These are phyloP conservation scores for Alternaria tenuissima DNA, from an alignment of 2,329 filamentous ascomycete species.

Conservation along the genomic window DNA sequence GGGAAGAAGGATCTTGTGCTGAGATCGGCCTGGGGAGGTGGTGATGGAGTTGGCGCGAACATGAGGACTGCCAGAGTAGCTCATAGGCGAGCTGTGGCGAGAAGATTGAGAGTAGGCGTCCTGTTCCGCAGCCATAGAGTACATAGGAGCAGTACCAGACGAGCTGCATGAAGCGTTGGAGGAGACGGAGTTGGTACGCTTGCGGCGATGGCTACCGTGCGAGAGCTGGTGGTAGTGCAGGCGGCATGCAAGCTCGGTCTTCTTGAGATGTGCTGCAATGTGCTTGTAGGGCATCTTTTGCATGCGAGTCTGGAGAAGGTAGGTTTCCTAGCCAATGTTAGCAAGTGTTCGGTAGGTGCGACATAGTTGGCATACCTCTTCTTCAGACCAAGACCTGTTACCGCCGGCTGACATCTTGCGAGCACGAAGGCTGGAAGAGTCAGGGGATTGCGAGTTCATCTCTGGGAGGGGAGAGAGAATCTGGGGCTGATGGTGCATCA, in stretches of 20 bases:
- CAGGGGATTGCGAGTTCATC: conserved; percentile 43
- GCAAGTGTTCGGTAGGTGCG: not conserved
- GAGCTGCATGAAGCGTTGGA: conserved; percentile 58
- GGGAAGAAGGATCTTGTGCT: conserved; percentile 64
- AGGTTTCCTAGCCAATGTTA: conserved; percentile 71
- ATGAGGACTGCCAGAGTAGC: conserved; percentile 54
- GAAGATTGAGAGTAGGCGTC: conserved; percentile 49
- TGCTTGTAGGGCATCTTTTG: conserved; percentile 94
- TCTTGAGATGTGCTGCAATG: conserved; percentile 83
- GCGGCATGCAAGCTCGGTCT: conserved; percentile 86
- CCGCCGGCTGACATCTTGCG: conserved; percentile 76
- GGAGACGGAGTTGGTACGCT: conserved; percentile 76
- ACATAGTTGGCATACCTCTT: conserved; percentile 68
- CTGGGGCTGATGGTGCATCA: conserved; percentile 52
- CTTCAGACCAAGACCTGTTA: conserved; percentile 83
- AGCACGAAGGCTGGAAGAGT: conserved; percentile 65
- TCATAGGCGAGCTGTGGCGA: conserved; percentile 53
- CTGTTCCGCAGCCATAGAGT: conserved; percentile 46
- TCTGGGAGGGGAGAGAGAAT: conserved; percentile 50
- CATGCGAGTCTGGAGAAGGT: conserved; percentile 81
- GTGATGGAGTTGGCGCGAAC: conserved; percentile 45
- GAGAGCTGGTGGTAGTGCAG: conserved; percentile 88
- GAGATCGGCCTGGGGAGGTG: conserved; percentile 64
- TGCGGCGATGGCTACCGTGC: conserved; percentile 81
- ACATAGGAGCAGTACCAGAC: conserved; percentile 50